A percentile compares a stretch with the other conserved stretches of the same genome.
These are phyloP conservation scores for Adansonia rubrostipa DNA, from an alignment of 441 rosid species.

Conservation along the genomic window DNA sequence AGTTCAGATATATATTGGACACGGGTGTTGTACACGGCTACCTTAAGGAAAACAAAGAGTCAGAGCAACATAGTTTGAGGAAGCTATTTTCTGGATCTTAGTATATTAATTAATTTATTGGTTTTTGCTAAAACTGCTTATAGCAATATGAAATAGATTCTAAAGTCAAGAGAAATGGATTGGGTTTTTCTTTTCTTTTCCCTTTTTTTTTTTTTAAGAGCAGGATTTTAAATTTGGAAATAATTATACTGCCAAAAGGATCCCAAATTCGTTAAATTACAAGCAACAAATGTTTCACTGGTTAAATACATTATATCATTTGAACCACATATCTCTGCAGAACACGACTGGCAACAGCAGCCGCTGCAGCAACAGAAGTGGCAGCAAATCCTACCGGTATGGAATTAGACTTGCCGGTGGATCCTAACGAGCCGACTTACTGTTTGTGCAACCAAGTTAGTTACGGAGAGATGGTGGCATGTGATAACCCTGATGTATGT, in stretches of 20 bases:
- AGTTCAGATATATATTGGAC: too few relatives aligned
- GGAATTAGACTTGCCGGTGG: slow-evolving; percentile 94
- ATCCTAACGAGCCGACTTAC: slow-evolving; percentile 98
- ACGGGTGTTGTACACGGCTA: too few relatives aligned
- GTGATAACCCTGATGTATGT: slow-evolving; percentile 84
- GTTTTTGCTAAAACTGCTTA: neutral
- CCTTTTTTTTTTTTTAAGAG: neutral
- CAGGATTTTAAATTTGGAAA: neutral
- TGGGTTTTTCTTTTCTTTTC: neutral
- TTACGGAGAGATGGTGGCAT: slow-evolving; percentile 95
- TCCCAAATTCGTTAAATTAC: neutral
- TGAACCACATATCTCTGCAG: slow-evolving; percentile 42
- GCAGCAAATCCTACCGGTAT: slow-evolving; percentile 67
- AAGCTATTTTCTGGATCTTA: neutral
- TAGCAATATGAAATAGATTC: slow-evolving; percentile 12
- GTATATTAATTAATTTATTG: neutral
- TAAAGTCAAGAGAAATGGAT: neutral
- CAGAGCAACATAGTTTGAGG: too few relatives aligned
- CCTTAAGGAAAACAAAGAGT: too few relatives aligned
- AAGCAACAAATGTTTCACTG: neutral
- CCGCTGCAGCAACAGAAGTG: slow-evolving; percentile 46
- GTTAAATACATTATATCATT: slow-evolving; percentile 7
- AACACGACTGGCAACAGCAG: slow-evolving; percentile 68
- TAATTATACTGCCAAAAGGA: neutral
- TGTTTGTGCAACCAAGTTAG: slow-evolving; percentile 97